Evolutionary conservation across 257 asterid species (phyloP), one percentile per base, ranked within the genome.

Genomic region (Nicotiana noctiflora): DNA sequence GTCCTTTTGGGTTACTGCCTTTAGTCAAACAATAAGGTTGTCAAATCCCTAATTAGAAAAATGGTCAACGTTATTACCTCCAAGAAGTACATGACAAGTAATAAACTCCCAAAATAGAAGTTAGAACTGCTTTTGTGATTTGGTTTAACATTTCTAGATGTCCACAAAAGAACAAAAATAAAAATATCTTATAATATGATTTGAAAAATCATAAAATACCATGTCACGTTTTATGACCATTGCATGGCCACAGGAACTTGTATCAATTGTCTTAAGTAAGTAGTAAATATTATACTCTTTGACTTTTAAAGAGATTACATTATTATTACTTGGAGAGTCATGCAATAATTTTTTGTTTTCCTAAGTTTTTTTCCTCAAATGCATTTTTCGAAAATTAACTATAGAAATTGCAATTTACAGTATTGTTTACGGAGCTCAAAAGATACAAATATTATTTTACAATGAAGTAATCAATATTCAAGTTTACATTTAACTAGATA

Each of bases 101-200:
- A 46, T 46, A 21, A 72, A 23, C 60, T 72, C 23, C 78, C 78
- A 21, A 72, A 72, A 72, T 21, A 59, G 78, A 72, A 72, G 78
- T 46, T 72, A 49, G 78, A 72, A 23, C 78, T 72, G 40, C 60
- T 46, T 13, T 34, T 72, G 2, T 14, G 46, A 6, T 2, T 1
- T 72, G 3, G 10, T 72, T 44, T 21, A 46, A 72, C 10, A 72
- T 49, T 49, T 72, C 77, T 44, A 44, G 77, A 70, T 70, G 77
- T 19, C 1, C 34, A 68, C 56, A 40, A 68, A 15, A 37, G 31
- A 70, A 12, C 27, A 44, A 27, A 70, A 44, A 12, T 5, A 68
- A 46, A 19, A 70, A 3, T 40, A 37, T 14, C 23, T 34, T 34
- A 19, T 5, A 67, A 67, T 11, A 11, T 37, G 32, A 68, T 68